These are phyloP conservation scores for Saturnispora sekii DNA, from an alignment of 805 yeast species.

Conservation along the genomic window DNA sequence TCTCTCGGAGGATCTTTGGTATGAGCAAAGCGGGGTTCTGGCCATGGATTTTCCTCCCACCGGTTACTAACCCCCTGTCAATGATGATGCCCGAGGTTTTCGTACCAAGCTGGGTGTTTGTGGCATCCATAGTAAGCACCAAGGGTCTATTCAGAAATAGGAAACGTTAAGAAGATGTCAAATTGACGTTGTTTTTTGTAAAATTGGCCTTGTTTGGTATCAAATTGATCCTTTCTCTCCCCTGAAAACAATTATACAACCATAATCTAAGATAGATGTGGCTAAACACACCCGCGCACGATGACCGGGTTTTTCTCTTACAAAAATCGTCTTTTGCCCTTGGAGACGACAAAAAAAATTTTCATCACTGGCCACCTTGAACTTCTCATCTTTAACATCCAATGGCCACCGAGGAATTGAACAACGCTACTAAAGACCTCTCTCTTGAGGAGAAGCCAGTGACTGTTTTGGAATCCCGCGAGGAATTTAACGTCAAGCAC, in stretches of 20 bases:
- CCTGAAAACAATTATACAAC: too few species aligned
- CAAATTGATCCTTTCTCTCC: not conserved
- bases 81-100: slow-evolving; percentile 13
- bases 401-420: slow-evolving; percentile 28
- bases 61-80: slow-evolving; percentile 28
- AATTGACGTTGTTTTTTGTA: too few species aligned
- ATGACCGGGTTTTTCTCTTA: not conserved
- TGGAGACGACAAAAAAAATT: not conserved
- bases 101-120: not conserved
- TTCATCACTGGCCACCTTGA: not conserved
- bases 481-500: slow-evolving; percentile 69
- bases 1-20: slow-evolving; percentile 49
- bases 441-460: slow-evolving; percentile 27
- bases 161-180: too few species aligned
- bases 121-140: slow-evolving; percentile 1
- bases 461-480: slow-evolving; percentile 51
- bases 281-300: not conserved
- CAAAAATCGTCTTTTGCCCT: not conserved
- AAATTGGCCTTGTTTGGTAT: not conserved
- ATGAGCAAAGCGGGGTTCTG: slow-evolving; percentile 40
- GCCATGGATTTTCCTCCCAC: slow-evolving; percentile 29
- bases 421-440: slow-evolving; percentile 27
- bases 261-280: too few species aligned
- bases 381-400: slow-evolving; percentile 3
- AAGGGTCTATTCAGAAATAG: too few species aligned